Base-by-base conservation (phyloP, 768 basidiomycete genomes). In the Trametes coccinea region DNA sequence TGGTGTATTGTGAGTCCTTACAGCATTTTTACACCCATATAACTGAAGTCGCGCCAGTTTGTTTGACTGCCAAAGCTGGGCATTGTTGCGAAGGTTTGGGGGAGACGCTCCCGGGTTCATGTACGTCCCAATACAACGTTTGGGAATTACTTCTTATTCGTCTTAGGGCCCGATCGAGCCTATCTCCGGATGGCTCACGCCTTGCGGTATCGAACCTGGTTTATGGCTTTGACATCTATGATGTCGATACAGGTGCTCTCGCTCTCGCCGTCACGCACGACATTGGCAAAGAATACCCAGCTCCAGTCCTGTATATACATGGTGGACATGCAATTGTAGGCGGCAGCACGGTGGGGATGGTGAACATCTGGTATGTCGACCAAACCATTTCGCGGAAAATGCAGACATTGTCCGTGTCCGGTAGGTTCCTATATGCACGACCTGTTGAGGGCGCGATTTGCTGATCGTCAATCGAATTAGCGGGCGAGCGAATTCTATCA, bases 221-320 rank as follows among this genome's bases (percentile, higher is more conserved):
- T 1, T 53, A 41, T 39, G 53, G 53, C 3, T 53, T 53, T 30
- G 53, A 53, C 40, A 43, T 53, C 22, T 53, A 53, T 39, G 40
- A 53, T 22, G 22, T 43, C 40, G 29, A 44, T 11, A 53, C 40
- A 4, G 53, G 40, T 31, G 22, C 53, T 13, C 39, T 41, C 5
- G 40, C 17, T 3, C 22, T 53, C 22, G 17, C 53, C 13, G 40
- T 53, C 2, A 11, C 40, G 2, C 40, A 53, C 29, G 27, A 53
- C 4, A 13, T 43, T 17, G 40, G 53, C 4, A 43, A 53, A 14
- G 40, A 41, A 9, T 53, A 53, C 30, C 53, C 53, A 5, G 40
- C 43, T 8, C 53, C 53, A 4, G 53, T 53, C 27, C 16, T 43
- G 14, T 53, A 43, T 29, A 6, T 10, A 30, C 53, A 53, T n/a